Base-by-base conservation (phyloP, 139 green algal species). In the Medakamo hakoo region DNA sequence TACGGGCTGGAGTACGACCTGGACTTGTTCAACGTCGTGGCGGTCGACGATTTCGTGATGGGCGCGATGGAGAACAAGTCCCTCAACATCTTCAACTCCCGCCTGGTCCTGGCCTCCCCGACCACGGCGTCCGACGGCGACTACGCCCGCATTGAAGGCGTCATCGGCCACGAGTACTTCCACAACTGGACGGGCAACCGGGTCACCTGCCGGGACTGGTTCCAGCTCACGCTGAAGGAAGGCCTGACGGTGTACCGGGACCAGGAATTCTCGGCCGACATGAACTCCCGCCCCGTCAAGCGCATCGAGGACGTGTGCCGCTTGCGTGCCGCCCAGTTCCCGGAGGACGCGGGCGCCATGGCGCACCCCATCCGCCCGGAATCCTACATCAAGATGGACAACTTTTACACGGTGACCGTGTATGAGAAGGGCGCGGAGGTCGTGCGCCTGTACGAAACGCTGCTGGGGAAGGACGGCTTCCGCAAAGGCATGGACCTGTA, bases 361-460 rank as follows among this genome's bases (percentile, higher is more conserved):
- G 84, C 93, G 20, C 93, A 99, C 81, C 86, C 92, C 67, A 90
- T 99, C 63, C 78, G 93, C 23, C 93, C 93, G 25, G 88, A 96
- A 49, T 86, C 70, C 24, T 97, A 96, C 78, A 94, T 96, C 72
- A 95, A 97, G 80, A 99, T 98, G 88, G 91, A 98, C 80, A 99
- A 99, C 85, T 99, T 99, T 77, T 99, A 99, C 80, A 97, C 93
- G 2, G 65, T 89, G 26, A 88, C 81, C 23, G 75, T 93, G 32
- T 93, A 93, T 32, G 85, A 93, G 77, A 92, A 92, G 80, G 78
- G 89, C 31, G 81, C 87, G 19, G 89, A 96, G 76, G 80, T 96
- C 24, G 73, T 97, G 29, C 76, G 85, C 16, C 78, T 97, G 80
- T 96, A 96, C 71, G 63, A 89, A 65, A 93, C 89, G 20, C 70